Conservation (phyloP, 352 stramenopile genomes). For the Poterioochromonas sp. region DNA sequence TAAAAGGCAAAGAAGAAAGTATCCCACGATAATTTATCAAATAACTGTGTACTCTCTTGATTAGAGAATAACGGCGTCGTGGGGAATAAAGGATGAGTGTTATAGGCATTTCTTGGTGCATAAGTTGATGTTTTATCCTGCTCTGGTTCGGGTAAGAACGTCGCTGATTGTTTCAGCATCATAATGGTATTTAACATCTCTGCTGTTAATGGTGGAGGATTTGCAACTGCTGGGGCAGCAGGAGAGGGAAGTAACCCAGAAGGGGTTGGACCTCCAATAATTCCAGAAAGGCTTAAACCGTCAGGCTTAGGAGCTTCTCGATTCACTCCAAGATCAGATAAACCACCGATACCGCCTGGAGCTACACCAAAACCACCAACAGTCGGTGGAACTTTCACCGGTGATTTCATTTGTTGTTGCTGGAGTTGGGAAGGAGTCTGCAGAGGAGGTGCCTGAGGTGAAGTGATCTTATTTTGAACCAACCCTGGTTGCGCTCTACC, state of each 20-base stretch:
- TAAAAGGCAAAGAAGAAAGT: constrained; percentile 99
- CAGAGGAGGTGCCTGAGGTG: no score
- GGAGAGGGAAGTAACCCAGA: not conserved
- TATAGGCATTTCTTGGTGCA: constrained; percentile 84
- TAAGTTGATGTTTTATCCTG: constrained; percentile 76
- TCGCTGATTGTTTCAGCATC: constrained; percentile 9
- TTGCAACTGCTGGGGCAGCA: not conserved
- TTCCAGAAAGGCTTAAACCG: no score
- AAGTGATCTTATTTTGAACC: no score
- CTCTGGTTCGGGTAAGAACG: not conserved
- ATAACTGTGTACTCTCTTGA: constrained; percentile 42
- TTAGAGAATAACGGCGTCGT: constrained; percentile 51
- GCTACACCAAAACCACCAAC: no score
- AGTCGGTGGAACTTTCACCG: no score
- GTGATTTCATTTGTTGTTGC: no score
- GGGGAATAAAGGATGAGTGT: constrained; percentile 72
- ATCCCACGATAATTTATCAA: constrained; percentile 95
- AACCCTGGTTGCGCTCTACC: no score
- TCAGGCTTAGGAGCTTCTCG: no score
- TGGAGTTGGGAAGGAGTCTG: no score
- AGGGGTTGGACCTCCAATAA: no score
- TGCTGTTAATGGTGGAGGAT: not conserved
- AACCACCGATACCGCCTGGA: no score
- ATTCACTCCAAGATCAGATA: no score
- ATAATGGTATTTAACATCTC: not conserved